Evolutionary conservation across 495 filamentous ascomycete genomes (phyloP), one percentile per base, ranked within the genome.

Genomic region (Paragyromitra xinjiangensis): DNA sequence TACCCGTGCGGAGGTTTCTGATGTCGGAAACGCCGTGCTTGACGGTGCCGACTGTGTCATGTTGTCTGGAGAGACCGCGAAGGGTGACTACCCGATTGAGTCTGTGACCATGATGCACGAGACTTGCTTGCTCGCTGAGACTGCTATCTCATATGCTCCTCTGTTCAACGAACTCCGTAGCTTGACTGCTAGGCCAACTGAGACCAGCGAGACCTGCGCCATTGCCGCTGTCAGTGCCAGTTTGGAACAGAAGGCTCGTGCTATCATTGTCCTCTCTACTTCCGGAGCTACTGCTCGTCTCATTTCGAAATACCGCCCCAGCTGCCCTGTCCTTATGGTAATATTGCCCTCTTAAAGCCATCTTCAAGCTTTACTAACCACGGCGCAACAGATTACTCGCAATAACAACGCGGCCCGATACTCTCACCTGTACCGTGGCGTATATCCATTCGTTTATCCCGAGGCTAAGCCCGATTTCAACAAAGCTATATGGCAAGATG

Each of bases 21-120:
- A 99, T 84, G 95, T 99, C 76, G 95, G 95, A 81, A 99, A 99
- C 84, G 95, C 95, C 70, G 94, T 99, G 69, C 91, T 97, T 45
- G 95, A 99, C 81, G 95, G 95, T 82, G 94, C 95, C 51, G 95
- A 99, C 87, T 99, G 95, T 87, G 95, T 99, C 85, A 99, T 99
- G 95, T 88, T 99, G 87, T 97, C 94, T 62, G 95, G 95, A 74
- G 95, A 99, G 88, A 99, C 95, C 40, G 96, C 95, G 84, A 99
- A 99, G 89, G 95, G 95, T 82, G 91, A 88, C 84, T 99, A 99
- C 86, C 95, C 95, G 53, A 87, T 88, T 67, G 93, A 97, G 86
- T 92, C 95, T 63, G 95, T 99, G 64, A 90, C 88, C 44, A 96
- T 98, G 91, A 99, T 99, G 95, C 92, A 92, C 88, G 93, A 97